Percentiles rank a stretch among this genome's conserved stretches.
Evolutionary conservation across 2,329 filamentous ascomycete species (phyloP).

Genomic region (Neofusicoccum parvum): DNA sequence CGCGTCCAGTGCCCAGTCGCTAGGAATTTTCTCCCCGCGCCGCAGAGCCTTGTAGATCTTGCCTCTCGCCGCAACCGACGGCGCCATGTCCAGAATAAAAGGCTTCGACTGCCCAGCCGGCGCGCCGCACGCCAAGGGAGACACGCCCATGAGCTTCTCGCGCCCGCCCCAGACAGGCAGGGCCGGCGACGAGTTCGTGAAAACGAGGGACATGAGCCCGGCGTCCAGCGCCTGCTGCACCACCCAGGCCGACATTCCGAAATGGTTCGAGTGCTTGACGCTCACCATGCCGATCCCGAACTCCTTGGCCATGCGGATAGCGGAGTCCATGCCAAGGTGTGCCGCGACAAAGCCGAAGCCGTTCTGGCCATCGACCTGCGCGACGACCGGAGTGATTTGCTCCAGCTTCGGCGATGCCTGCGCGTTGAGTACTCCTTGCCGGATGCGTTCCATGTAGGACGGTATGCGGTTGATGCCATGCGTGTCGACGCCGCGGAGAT

Average conservation of each 20-base stretch:
- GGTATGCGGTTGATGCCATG: slow-evolving; percentile 79
- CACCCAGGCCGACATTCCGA: slow-evolving; percentile 80
- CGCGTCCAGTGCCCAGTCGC: slow-evolving; percentile 73
- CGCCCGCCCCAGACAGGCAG: slow-evolving; percentile 71
- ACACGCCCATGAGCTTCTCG: slow-evolving; percentile 71
- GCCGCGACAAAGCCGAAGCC: slow-evolving; percentile 76
- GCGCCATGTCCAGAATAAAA: slow-evolving; percentile 78
- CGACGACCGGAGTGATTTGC: slow-evolving; percentile 70
- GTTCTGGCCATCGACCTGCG: slow-evolving; percentile 68
- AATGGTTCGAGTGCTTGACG: slow-evolving; percentile 78
- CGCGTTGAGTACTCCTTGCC: slow-evolving; percentile 68
- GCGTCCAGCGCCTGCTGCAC: slow-evolving; percentile 76
- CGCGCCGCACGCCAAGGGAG: slow-evolving; percentile 74
- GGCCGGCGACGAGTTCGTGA: slow-evolving; percentile 66
- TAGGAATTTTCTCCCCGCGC: slow-evolving; percentile 68
- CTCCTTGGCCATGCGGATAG: slow-evolving; percentile 65
- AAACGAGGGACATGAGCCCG: slow-evolving; percentile 63
- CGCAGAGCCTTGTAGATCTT: slow-evolving; percentile 73
- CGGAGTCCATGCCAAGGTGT: slow-evolving; percentile 64
- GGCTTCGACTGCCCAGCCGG: slow-evolving; percentile 62
- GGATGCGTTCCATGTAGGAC: slow-evolving; percentile 74
- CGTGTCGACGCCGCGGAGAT: slow-evolving; percentile 77
- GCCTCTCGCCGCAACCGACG: slow-evolving; percentile 68
- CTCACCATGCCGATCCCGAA: slow-evolving; percentile 76
- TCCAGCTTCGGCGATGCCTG: slow-evolving; percentile 59